phyloP scores from a whole-genome alignment of 768 basidiomycete genomes.

The Suillus fuscotomentosus region DNA sequence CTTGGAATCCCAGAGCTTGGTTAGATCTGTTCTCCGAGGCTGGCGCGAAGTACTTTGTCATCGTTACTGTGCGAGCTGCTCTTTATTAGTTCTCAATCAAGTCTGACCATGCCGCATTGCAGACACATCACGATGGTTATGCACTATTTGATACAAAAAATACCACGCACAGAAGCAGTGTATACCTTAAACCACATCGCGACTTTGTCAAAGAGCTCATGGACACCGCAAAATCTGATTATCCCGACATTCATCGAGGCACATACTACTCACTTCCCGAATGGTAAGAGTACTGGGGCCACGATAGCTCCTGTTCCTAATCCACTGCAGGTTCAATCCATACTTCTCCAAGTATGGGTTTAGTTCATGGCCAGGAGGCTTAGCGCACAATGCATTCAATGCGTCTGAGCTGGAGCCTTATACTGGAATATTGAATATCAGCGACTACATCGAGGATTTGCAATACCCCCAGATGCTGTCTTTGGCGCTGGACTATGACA shows the following conservation, averaged over 20 bases:
- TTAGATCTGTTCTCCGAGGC: conserved; percentile 51
- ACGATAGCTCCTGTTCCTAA: neutral
- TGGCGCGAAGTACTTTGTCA: conserved; percentile 62
- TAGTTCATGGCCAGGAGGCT: conserved; percentile 49
- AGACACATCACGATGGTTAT: conserved; percentile 68
- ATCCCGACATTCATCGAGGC: conserved; percentile 51
- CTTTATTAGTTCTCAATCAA: neutral
- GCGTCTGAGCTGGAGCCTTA: conserved; percentile 49
- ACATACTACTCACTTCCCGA: conserved; percentile 60
- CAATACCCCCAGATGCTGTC: conserved; percentile 52
- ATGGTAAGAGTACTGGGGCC: conserved; percentile 32
- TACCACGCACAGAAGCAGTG: conserved; percentile 49
- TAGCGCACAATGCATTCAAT: conserved; percentile 52
- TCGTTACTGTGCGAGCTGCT: conserved; percentile 42
- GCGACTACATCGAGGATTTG: conserved; percentile 51
- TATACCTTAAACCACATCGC: conserved; percentile 47
- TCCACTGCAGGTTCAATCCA: conserved; percentile 49
- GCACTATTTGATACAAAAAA: conserved; percentile 54
- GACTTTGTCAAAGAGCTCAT: conserved; percentile 53
- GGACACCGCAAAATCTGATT: conserved; percentile 45
- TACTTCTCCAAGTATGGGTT: conserved; percentile 52
- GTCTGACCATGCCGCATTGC: neutral
- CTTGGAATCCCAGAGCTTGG: conserved; percentile 56
- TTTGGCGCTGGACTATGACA: conserved; percentile 44
- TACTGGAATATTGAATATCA: conserved; percentile 47